These are phyloP conservation scores for Saccharum hybrid DNA, from an alignment of 202 grass and related monocot genomes.

Conservation along the genomic window DNA sequence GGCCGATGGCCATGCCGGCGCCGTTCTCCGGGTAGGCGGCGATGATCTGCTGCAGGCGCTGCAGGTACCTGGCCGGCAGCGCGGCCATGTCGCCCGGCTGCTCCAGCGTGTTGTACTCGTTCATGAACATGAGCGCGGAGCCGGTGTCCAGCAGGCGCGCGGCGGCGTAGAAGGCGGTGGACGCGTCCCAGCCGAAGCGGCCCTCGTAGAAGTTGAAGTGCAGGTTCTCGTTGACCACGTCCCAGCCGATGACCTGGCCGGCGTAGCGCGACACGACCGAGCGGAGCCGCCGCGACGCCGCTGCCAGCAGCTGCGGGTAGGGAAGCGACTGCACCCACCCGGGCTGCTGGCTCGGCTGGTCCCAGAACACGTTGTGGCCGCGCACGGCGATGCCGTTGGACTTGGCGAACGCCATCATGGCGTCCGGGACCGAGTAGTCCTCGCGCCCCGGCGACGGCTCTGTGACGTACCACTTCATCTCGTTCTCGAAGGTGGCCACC, in stretches of 20 bases:
- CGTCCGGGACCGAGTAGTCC: conserved; percentile 72
- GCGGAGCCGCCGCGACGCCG: conserved; percentile 49
- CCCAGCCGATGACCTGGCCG: conserved; percentile 82
- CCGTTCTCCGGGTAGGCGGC: conserved; percentile 37
- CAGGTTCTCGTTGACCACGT: conserved; percentile 89
- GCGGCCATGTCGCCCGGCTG: conserved; percentile 57
- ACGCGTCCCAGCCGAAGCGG: conserved; percentile 57
- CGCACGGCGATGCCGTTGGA: conserved; percentile 60
- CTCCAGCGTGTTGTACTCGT: conserved; percentile 93
- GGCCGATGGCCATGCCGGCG: conserved; percentile 67
- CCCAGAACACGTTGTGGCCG: conserved; percentile 95
- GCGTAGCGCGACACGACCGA: conserved; percentile 67
- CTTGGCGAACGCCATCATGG: conserved; percentile 72
- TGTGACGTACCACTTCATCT: conserved; percentile 98
- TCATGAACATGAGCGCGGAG: conserved; percentile 67
- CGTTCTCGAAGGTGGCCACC: conserved; percentile 95
- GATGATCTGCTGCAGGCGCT: conserved; percentile 62
- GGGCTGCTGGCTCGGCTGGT: conserved; percentile 62
- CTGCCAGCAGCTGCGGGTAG: conserved; percentile 45
- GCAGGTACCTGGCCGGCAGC: conserved; percentile 59
- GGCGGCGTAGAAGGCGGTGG: conserved; percentile 63
- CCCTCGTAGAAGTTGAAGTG: conserved; percentile 77
- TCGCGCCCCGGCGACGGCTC: conserved; percentile 51
- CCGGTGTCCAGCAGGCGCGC: conserved; percentile 62
- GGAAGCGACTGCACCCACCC: conserved; percentile 60